These are phyloP conservation scores for Plasmodium fragile DNA, from an alignment of 169 alveolate genomes.

Conservation along the genomic window DNA sequence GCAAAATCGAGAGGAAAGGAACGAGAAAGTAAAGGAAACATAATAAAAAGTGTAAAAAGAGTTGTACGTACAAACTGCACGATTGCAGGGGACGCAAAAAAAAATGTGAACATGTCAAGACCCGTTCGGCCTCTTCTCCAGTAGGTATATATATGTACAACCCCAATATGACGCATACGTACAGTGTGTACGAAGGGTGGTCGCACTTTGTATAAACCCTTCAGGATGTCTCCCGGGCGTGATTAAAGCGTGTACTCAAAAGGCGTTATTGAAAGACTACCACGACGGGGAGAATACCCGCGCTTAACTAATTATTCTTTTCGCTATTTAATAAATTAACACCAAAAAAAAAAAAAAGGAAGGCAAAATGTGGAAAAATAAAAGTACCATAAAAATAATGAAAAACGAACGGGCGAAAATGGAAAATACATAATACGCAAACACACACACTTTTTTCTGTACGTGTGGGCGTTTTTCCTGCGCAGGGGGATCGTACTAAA, in stretches of 20 bases:
- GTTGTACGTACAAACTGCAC: neutral
- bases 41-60: neutral
- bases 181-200: neutral
- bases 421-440: neutral
- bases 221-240: neutral
- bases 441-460: neutral
- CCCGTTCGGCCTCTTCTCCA: neutral
- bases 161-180: neutral
- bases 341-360: slow-evolving; percentile 1
- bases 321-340: neutral
- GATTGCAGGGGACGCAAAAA: neutral
- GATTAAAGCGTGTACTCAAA: neutral
- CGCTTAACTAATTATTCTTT: neutral
- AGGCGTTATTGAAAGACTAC: neutral
- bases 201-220: neutral
- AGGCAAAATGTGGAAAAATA: neutral
- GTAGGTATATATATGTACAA: neutral
- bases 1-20: too few relatives aligned
- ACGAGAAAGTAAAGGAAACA: neutral
- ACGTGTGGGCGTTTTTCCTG: neutral
- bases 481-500: neutral
- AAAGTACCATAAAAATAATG: neutral
- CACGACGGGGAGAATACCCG: neutral
- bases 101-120: neutral
- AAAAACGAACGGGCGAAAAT: neutral